These are phyloP conservation scores for Neurospora sp. DNA, from an alignment of 495 filamentous ascomycete species.

Conservation along the genomic window DNA sequence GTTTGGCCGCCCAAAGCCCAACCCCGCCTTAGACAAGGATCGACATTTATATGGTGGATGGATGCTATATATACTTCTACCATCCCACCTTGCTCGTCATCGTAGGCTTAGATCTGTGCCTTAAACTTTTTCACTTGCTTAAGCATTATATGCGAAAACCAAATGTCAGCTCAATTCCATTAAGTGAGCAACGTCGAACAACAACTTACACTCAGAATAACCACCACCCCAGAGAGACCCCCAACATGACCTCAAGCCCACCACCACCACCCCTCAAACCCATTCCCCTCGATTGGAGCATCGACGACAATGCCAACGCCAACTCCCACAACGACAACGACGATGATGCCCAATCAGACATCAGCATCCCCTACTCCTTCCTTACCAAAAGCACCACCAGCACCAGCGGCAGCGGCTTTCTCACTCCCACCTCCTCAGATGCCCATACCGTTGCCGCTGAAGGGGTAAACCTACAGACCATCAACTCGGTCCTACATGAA, in stretches of 20 bases:
- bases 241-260: background rate
- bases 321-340: background rate
- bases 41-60: background rate
- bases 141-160: background rate
- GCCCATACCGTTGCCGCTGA: background rate
- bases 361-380: background rate
- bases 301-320: background rate
- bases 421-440: background rate
- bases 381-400: background rate
- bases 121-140: background rate
- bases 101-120: background rate
- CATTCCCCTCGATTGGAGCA: background rate
- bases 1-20: background rate
- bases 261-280: background rate
- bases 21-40: background rate
- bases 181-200: background rate
- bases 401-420: background rate
- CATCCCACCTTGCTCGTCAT: background rate
- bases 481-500: background rate
- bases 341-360: background rate
- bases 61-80: background rate
- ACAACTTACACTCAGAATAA: background rate
- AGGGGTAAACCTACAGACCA: background rate
- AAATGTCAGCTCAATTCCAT: background rate
- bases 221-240: background rate